phyloP scores from a whole-genome alignment of 768 basidiomycete species.

The Xerocomellus amylosporus region DNA sequence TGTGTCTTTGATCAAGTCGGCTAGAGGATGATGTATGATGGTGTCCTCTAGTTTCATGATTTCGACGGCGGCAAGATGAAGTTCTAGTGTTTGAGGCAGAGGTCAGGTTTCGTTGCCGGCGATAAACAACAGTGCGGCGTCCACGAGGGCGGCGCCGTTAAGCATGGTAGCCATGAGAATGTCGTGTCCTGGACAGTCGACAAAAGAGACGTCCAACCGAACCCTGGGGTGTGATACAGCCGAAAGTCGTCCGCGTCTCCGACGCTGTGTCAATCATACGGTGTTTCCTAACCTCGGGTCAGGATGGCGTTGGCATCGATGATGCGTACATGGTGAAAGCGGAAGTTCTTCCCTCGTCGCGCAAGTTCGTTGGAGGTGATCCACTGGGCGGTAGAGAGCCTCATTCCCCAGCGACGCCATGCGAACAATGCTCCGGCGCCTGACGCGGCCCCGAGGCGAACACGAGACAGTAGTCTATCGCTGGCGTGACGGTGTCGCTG shows the following conservation, averaged over 20 bases:
- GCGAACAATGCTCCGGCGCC: conserved; percentile 26
- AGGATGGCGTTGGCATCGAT: neutral
- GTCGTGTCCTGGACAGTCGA: conserved; percentile 96
- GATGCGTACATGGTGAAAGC: neutral
- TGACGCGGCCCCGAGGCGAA: too few species aligned
- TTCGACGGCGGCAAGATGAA: conserved; percentile 96
- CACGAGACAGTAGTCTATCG: neutral
- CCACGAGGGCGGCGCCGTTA: conserved; percentile 99
- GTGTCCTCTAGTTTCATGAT: conserved; percentile 99
- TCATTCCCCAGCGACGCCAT: conserved; percentile 51
- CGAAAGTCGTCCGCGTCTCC: conserved; percentile 86
- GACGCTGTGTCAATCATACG: conserved; percentile 56
- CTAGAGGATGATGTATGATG: conserved; percentile 95
- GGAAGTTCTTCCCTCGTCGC: conserved; percentile 55
- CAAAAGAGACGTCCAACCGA: conserved; percentile 95
- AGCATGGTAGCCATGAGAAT: conserved; percentile 99
- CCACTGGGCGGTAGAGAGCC: conserved; percentile 66
- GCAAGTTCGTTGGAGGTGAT: conserved; percentile 61
- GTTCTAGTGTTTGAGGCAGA: conserved; percentile 97
- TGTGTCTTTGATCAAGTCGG: conserved; percentile 93
- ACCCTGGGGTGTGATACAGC: conserved; percentile 78
- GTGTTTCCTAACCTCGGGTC: too few species aligned
- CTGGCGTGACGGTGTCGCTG: neutral
- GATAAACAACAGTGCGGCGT: conserved; percentile 91
- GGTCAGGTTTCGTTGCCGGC: conserved; percentile 99